These are phyloP conservation scores for Pestalotiopsis sp. DNA, from an alignment of 2,329 filamentous ascomycete species.

Conservation along the genomic window DNA sequence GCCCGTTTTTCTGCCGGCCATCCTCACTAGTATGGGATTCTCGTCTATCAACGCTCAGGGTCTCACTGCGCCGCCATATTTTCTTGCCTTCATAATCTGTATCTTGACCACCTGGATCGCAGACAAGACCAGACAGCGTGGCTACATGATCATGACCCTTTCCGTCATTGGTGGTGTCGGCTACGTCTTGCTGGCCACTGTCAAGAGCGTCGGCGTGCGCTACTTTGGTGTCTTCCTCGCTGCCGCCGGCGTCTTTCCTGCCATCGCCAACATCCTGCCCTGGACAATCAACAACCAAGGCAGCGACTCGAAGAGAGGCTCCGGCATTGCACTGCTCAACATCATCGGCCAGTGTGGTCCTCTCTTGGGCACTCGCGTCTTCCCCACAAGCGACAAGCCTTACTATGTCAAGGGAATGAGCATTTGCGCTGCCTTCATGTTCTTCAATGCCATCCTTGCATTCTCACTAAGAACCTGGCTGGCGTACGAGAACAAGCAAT, in stretches of 20 bases:
- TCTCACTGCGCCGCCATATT: constrained; percentile 71
- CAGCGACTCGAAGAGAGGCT: constrained; percentile 65
- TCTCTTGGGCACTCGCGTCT: constrained; percentile 65
- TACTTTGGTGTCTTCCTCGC: constrained; percentile 50
- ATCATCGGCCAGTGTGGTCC: constrained; percentile 63
- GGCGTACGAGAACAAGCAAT: constrained; percentile 33
- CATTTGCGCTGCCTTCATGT: constrained; percentile 42
- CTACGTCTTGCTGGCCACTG: constrained; percentile 66
- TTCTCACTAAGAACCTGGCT: constrained; percentile 35
- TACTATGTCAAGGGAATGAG: constrained; percentile 42
- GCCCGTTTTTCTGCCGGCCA: constrained; percentile 66
- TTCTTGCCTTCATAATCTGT: constrained; percentile 66
- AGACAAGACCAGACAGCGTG: constrained; percentile 67
- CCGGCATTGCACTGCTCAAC: constrained; percentile 65
- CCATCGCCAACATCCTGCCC: constrained; percentile 69
- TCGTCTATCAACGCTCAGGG: constrained; percentile 69
- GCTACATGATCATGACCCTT: constrained; percentile 58
- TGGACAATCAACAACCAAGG: constrained; percentile 73
- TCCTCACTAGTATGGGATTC: constrained; percentile 70
- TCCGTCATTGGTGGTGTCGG: constrained; percentile 62
- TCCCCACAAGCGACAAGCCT: constrained; percentile 46
- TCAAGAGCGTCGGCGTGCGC: constrained; percentile 39
- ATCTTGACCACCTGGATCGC: constrained; percentile 64
- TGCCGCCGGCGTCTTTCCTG: constrained; percentile 66
- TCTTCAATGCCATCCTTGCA: constrained; percentile 40